Evolutionary conservation across 495 filamentous ascomycete species (phyloP).

Genomic region (Trichocladium uniseriatum): DNA sequence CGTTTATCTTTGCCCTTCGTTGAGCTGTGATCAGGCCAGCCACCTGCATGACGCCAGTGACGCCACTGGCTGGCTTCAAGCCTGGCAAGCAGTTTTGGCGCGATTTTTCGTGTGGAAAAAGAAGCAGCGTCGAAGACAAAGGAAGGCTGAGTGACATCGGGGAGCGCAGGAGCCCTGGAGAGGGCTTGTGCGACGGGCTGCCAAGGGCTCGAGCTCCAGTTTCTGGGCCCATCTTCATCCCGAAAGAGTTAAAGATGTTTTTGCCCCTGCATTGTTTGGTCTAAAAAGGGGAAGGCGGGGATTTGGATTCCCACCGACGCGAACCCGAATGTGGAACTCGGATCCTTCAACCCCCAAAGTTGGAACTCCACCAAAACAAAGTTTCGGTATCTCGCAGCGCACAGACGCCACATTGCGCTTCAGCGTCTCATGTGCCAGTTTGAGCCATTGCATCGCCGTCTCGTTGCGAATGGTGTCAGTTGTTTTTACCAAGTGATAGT

Average conservation of each 20-base stretch:
- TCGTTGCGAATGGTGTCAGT: too few species aligned
- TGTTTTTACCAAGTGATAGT: too few species aligned
- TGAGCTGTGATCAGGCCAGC: neutral
- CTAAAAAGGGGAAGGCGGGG: neutral
- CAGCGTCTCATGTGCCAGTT: too few species aligned
- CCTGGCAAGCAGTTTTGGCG: constrained; percentile 7
- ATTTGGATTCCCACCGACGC: too few species aligned
- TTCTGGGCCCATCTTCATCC: neutral
- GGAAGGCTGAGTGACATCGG: neutral
- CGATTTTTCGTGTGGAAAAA: constrained; percentile 6
- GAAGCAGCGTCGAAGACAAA: neutral
- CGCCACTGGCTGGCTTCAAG: too few species aligned
- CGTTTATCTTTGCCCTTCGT: neutral
- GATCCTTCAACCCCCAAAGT: too few species aligned
- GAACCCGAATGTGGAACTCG: too few species aligned
- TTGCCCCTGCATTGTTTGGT: neutral
- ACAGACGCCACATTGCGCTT: too few species aligned
- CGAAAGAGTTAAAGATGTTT: neutral
- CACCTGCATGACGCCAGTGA: constrained; percentile 21
- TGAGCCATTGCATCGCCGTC: too few species aligned
- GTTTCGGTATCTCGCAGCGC: too few species aligned
- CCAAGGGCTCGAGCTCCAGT: neutral
- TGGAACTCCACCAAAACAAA: too few species aligned
- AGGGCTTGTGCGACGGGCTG: neutral
- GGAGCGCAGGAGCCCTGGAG: neutral